These are phyloP conservation scores for Quercus parvula DNA, from an alignment of 306 rosid species.

Conservation along the genomic window DNA sequence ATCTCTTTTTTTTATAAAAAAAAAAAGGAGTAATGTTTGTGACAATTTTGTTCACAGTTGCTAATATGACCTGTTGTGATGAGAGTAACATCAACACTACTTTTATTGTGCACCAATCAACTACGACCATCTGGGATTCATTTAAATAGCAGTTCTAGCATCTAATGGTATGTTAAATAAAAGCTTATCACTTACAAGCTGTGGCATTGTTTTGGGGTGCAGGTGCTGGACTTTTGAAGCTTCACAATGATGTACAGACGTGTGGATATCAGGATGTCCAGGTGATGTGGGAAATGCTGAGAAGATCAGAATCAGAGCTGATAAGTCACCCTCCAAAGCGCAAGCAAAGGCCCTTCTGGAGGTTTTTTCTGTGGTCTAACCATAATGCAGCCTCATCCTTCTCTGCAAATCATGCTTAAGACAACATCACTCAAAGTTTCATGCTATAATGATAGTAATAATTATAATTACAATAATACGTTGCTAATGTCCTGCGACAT, in stretches of 20 bases:
- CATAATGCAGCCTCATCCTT: constrained; percentile 27
- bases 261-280: constrained; percentile 84
- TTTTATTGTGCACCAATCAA: too few relatives aligned
- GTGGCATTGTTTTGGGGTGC: not conserved
- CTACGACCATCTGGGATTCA: not conserved
- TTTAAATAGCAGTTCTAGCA: not conserved
- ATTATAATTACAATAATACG: not conserved
- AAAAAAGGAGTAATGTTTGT: too few relatives aligned
- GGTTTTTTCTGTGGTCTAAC: constrained; percentile 58
- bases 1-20: too few relatives aligned
- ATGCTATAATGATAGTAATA: not conserved
- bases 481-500: not conserved
- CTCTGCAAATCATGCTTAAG: constrained; percentile 38
- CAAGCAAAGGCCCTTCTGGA: constrained; percentile 58
- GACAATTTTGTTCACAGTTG: too few relatives aligned
- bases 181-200: not conserved
- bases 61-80: too few relatives aligned
- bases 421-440: not conserved
- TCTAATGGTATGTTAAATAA: not conserved
- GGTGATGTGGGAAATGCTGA: constrained; percentile 89
- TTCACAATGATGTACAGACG: constrained; percentile 68
- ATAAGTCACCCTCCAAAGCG: constrained; percentile 33
- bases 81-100: too few relatives aligned
- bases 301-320: constrained; percentile 35
- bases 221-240: constrained; percentile 74